Evolutionary conservation across 331 rosid genomes (phyloP).

Genomic region (Pyracantha coccinea): DNA sequence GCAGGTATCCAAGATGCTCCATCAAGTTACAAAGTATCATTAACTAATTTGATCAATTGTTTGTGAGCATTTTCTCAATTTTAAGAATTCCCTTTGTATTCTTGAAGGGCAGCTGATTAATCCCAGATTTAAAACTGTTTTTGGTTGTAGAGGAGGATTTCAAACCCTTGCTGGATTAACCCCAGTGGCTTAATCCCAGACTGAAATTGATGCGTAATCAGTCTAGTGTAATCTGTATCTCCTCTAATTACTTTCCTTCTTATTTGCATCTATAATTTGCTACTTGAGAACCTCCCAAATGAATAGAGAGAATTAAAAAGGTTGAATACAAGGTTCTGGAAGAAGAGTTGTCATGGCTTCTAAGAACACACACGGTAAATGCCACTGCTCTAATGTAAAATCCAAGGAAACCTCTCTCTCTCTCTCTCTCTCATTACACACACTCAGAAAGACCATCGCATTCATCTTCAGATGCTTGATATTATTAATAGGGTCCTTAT

Average conservation of each 20-base stretch:
- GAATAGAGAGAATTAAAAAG: neutral
- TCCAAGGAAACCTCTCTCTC: too few species aligned
- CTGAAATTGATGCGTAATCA: neutral
- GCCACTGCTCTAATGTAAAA: neutral
- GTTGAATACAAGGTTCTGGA: neutral
- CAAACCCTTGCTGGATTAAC: neutral
- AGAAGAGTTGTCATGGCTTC: neutral
- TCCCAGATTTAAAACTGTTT: neutral
- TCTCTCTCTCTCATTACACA: neutral
- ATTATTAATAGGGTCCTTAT: neutral
- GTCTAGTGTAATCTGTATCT: neutral
- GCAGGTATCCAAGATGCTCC: neutral
- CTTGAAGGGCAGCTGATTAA: neutral
- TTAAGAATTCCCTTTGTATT: neutral
- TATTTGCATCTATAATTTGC: neutral
- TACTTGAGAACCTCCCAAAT: neutral
- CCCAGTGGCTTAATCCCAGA: neutral
- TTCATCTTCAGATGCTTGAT: neutral
- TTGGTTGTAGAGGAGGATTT: neutral
- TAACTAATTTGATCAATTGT: neutral
- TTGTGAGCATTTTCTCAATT: neutral
- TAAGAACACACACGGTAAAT: neutral
- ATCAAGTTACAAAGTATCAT: neutral
- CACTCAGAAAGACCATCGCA: neutral
- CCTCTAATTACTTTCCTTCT: neutral